phyloP scores from a whole-genome alignment of 2,329 filamentous ascomycete genomes.

The Clonostachys byssicola region DNA sequence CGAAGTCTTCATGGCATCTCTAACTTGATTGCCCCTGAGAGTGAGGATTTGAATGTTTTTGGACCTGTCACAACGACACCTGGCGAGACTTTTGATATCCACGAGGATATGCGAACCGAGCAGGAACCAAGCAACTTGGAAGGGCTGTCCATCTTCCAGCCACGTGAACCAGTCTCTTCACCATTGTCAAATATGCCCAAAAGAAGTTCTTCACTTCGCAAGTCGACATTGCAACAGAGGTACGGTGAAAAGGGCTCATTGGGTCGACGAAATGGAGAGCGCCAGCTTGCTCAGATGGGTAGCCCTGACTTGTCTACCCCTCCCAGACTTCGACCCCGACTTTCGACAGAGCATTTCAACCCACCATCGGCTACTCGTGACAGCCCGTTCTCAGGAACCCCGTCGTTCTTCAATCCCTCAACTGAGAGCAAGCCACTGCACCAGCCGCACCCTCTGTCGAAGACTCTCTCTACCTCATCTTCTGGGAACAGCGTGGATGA shows the following conservation, averaged over 20 bases:
- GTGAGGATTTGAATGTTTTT: constrained; percentile 70
- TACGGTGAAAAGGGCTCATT: constrained; percentile 64
- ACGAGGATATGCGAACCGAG: constrained; percentile 42
- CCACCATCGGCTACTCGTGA: constrained; percentile 59
- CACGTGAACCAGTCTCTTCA: constrained; percentile 35
- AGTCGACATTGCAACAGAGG: constrained; percentile 84
- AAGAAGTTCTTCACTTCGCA: constrained; percentile 73
- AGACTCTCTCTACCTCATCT: constrained; percentile 81
- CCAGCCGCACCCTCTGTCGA: constrained; percentile 76
- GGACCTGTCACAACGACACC: constrained; percentile 42
- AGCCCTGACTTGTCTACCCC: constrained; percentile 54
- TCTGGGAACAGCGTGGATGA: constrained; percentile 75
- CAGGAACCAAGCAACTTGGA: constrained; percentile 44
- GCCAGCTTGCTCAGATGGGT: constrained; percentile 44
- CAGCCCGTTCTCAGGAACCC: constrained; percentile 54
- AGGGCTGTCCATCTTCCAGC: constrained; percentile 4
- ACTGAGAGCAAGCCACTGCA: constrained; percentile 36
- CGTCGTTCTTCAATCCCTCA: constrained; percentile 12
- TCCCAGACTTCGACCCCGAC: constrained; percentile 62
- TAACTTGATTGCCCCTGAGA: constrained; percentile 39
- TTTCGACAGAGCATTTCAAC: constrained; percentile 76
- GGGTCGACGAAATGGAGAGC: constrained; percentile 54
- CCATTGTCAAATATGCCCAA: constrained; percentile 54
- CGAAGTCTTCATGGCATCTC: constrained; percentile 78
- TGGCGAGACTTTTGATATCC: constrained; percentile 42